Evolutionary conservation across 306 rosid genomes (phyloP), one percentile per base, ranked within the genome.

Genomic region (Gastrolobium villosum): DNA sequence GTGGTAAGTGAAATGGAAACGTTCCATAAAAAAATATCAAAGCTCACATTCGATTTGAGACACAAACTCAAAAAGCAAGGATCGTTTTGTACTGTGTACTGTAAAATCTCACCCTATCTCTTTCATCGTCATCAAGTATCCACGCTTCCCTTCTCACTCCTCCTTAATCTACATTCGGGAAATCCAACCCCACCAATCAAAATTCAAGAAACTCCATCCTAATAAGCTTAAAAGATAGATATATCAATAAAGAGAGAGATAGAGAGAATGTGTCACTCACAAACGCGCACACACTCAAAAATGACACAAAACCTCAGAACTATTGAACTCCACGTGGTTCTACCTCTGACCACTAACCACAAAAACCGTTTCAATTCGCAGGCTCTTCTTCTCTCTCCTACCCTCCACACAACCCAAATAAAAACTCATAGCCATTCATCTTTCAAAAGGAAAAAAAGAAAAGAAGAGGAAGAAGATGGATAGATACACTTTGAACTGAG

Each of bases 101-200:
- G 57, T 52, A 70, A 70, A 70, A 50, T 70, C 48, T 15, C 36
- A 14, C 63, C 7, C 49, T 41, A 44, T 60, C 79, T 74, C 79
- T 74, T 70, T 74, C 79, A 46, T 14, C 32, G 10, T 57, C 57
- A 74, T 62, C 20, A 49, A 20, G n/a, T 49, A 49, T 49, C 6
- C 54, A 49, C 15, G 3, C 54, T 49, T 20, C 1, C 54, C 54
- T 49, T 6, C 7, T 43, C 2, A 43, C 48, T 10, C 77, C 50
- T 13, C 83, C 31, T 57, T 34, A 40, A 28, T 36, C 41, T 2
- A 60, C 79, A 76, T 66, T 53, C 0, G 40, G 50, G 92, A 84
- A 91, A 93, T 93, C 98, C 86, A 55, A 26, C 37, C 36, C 82
- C 67, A 36, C 98, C 97, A 91, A 91, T 93, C 84, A 93, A 86